Conservation (phyloP, 169 alveolate species). For the Pseudocohnilembus persalinus region DNA sequence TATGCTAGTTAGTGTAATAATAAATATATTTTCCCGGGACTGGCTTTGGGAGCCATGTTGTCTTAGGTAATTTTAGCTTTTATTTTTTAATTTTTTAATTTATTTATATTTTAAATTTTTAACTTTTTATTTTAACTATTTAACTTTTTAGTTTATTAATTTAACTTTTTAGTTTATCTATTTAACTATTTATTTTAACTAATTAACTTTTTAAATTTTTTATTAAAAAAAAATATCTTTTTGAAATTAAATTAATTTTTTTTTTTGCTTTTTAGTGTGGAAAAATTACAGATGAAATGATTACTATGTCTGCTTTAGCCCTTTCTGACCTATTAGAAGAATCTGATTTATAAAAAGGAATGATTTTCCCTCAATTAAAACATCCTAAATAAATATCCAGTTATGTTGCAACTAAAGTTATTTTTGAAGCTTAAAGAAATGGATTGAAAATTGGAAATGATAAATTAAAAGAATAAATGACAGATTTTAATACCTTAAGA, state of each 20-base stretch:
- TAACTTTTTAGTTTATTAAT: too few relatives aligned
- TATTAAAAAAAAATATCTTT: too few relatives aligned
- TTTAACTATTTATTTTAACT: too few relatives aligned
- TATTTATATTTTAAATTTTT: too few relatives aligned
- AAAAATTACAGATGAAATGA: background rate
- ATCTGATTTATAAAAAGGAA: background rate
- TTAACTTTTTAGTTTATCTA: too few relatives aligned
- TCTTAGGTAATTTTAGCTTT: background rate
- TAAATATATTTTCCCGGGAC: constrained; percentile 63
- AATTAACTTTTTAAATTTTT: too few relatives aligned
- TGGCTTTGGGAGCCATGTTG: constrained; percentile 53
- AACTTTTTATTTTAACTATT: too few relatives aligned
- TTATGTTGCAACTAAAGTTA: background rate
- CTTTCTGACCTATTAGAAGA: background rate
- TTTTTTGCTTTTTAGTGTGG: too few relatives aligned
- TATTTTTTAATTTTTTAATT: too few relatives aligned
- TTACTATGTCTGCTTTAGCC: background rate
- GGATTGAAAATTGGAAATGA: background rate
- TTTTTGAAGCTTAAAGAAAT: background rate
- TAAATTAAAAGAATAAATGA: background rate
- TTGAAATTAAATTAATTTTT: too few relatives aligned
- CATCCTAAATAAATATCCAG: background rate
- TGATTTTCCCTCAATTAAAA: background rate
- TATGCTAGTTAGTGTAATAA: constrained; percentile 52
- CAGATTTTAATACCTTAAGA: background rate